Evolutionary conservation across 176 grass and related monocot genomes (phyloP), one percentile per base, ranked within the genome.

Genomic region (Raddia guianensis): DNA sequence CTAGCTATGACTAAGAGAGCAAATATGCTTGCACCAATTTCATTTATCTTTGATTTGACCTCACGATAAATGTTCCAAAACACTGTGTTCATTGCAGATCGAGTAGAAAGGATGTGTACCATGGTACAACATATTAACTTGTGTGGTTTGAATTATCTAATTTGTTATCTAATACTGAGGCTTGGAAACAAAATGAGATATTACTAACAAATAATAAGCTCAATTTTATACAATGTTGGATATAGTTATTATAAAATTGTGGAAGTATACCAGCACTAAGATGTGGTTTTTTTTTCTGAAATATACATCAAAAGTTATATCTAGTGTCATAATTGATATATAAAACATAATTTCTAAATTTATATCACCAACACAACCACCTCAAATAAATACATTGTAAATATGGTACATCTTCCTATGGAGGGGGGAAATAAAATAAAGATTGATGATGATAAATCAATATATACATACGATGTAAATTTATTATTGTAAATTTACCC

Each of bases 21-120:
- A 81, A 71, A 14, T n/a, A 84, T 76, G 68, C 19, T 51, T 27
- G 65, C 8, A 46, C 12, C 32, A 74, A 54, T 27, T 56, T 32
- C 52, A 14, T 64, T 44, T 63, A n/a, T 59, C 34, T 60, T 42
- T 50, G 55, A 80, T 44, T 67, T 55, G 4, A 53, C 7, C 34
- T 34, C 12, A 74, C 16, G 19, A 9, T 33, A 86, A 63, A 3
- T 45, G 12, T 54, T 80, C 42, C 7, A 40, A 12, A 62, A 73
- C 65, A 72, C 18, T 79, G 5, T 0, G 20, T 8, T 33, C n/a
- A 18, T 60, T 80, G 43, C 37, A 70, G 59, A 27, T 47, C 48
- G n/a, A 80, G 35, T 69, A 69, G 50, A 56, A 43, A 68, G 33
- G 10, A 51, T 67, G 27, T 63, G 10, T 64, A 21, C 4, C 21